Evolutionary conservation across 2,329 filamentous ascomycete species (phyloP), one percentile per base, ranked within the genome.

Genomic region (Pezicula radicicola): DNA sequence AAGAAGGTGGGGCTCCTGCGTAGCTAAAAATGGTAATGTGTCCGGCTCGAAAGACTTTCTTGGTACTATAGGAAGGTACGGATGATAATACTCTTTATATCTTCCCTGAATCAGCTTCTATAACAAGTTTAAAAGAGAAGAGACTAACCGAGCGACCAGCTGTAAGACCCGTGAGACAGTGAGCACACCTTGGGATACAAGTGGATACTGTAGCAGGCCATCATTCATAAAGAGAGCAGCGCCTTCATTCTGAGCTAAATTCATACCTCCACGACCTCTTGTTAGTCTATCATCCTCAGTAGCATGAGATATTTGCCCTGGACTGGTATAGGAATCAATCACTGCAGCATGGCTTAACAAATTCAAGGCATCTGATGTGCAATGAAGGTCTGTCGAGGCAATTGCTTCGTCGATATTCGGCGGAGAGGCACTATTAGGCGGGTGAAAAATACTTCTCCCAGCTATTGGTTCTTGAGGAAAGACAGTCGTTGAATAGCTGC

Each of bases 31-130:
- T 25, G 79, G 71, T 9, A 88, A 68, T 19, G 76, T 73, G 1
- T 70, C 68, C 3, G 76, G 72, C 48, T 83, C 76, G 54, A 88
- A 84, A 36, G 82, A 81, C 50, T 77, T 76, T 19, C 75, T 73
- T 10, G 85, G 81, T 0, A 85, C 84, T 35, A 89, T 69, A 1
- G 85, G 85, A 47, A 87, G 85, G 68, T 85, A 88, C 1, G 83
- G 80, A 58, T 89, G 85, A 56, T 86, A 88, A 55, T 83, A 76
- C 52, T 83, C 73, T 50, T 80, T 81, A 59, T 86, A 88, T 27
- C 83, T 81, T 35, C 10, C 2, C 8, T 33, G 39, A 16, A 83
- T 71, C 39, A 83, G 69, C 77, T 13, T 73, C 72, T 53, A 70
- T 63, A 70, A 80, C 72, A 66, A 74, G 61, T 64, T 66, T 68